Evolutionary conservation across 495 filamentous ascomycete species (phyloP), one percentile per base, ranked within the genome.

Genomic region (Aspergillus egyptiacus): DNA sequence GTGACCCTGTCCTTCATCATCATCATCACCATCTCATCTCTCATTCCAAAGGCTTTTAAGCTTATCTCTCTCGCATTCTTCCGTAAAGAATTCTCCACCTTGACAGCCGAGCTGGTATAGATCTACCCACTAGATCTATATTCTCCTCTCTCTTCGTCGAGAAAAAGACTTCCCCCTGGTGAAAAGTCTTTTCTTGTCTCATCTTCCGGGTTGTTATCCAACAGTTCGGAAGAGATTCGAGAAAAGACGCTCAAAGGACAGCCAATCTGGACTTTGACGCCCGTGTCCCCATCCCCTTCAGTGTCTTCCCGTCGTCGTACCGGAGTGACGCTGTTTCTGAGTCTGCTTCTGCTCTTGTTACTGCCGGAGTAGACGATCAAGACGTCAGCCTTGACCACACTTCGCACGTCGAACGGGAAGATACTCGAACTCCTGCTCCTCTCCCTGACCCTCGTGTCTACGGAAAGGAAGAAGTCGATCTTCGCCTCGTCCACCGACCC

Each of bases 241-340:
- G 89, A 88, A 89, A 78, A 82, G 80, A 81, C 83, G 81, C 80
- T 80, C 75, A 67, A 71, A 82, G 83, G 78, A 81, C 83, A 81
- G 91, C 75, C 89, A 97, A 91, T 76, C 91, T 97, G 91, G 91
- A 96, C 85, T 96, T 95, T 89, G 91, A 96, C 86, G 90, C 91
- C 77, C 86, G 89, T 71, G 88, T 97, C 72, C 91, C 91, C 75
- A 94, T 97, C 73, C 91, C 91, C 72, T 91, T 96, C 83, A 95
- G 90, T 84, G 85, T 96, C 84, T 96, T 97, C 85, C 91, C 91
- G 77, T 95, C 89, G 68, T 87, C 91, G 71, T 97, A 96, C 81
- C 83, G 86, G 83, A 85, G 77, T 79, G 87, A 93, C 82, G 80
- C 81, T 80, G 85, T 82, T 79, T 82, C 79, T 72, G 81, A 84